A percentile compares a stretch with the other conserved stretches of the same genome.
Evolutionary conservation across 1,284 basidiomycete genomes (phyloP).

Genomic region (Agroathelia rolfsii): DNA sequence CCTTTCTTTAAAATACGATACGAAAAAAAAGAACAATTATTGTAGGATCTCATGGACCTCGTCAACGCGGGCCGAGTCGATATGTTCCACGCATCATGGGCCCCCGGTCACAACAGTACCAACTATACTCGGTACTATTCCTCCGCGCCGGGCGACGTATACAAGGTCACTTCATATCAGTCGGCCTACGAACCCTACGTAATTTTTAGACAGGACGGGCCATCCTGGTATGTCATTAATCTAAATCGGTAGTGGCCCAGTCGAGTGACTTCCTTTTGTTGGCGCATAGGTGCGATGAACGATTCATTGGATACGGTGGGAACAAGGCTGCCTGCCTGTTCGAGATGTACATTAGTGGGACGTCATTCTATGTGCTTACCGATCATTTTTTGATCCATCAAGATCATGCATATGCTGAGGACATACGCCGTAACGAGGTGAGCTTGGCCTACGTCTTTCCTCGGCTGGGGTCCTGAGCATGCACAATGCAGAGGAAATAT

Average conservation of each 20-base stretch:
- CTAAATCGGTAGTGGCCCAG: not conserved
- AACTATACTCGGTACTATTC: slow-evolving; percentile 65
- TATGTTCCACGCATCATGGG: slow-evolving; percentile 73
- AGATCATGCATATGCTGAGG: slow-evolving; percentile 73
- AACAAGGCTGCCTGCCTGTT: slow-evolving; percentile 62
- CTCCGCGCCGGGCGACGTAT: slow-evolving; percentile 54
- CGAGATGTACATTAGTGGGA: slow-evolving; percentile 55
- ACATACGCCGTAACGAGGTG: slow-evolving; percentile 58
- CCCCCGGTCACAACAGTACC: slow-evolving; percentile 69
- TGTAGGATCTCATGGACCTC: slow-evolving; percentile 45
- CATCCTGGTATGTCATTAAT: slow-evolving; percentile 46
- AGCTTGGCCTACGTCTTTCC: slow-evolving; percentile 6
- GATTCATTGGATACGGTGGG: slow-evolving; percentile 80
- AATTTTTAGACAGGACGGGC: slow-evolving; percentile 65
- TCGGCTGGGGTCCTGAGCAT: slow-evolving; percentile 1
- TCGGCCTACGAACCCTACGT: slow-evolving; percentile 80
- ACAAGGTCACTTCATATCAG: slow-evolving; percentile 66
- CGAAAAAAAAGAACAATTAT: no score
- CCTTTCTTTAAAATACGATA: no score
- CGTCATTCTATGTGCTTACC: slow-evolving; percentile 70
- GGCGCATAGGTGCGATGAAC: slow-evolving; percentile 65
- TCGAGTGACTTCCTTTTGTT: not conserved
- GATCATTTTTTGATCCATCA: slow-evolving; percentile 85
- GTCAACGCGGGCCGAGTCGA: slow-evolving; percentile 44
- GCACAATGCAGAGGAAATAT: slow-evolving; percentile 44